Evolutionary conservation across 2,329 filamentous ascomycete genomes (phyloP).

Genomic region (Drechslera avenae): DNA sequence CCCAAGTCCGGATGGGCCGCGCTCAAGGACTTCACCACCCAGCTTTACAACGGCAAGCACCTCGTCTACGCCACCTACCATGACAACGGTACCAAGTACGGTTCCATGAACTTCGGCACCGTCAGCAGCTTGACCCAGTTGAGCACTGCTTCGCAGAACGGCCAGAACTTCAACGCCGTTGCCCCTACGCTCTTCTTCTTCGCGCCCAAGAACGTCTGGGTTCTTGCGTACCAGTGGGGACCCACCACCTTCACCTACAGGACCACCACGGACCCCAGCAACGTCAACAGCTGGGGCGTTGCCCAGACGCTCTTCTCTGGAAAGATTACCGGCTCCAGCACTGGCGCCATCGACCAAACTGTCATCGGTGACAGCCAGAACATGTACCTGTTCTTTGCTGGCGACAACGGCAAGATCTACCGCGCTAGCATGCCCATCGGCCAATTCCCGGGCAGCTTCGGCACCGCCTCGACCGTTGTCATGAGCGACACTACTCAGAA

Average conservation of each 20-base stretch:
- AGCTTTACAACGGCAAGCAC: conserved; percentile 62
- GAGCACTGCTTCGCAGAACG: conserved; percentile 58
- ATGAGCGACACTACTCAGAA: conserved; percentile 61
- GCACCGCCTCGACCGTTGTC: conserved; percentile 56
- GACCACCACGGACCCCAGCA: conserved; percentile 63
- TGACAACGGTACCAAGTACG: conserved; percentile 54
- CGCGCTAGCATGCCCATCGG: conserved; percentile 65
- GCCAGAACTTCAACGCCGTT: conserved; percentile 55
- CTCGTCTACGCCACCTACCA: conserved; percentile 64
- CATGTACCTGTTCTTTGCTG: conserved; percentile 72
- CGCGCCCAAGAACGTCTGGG: conserved; percentile 64
- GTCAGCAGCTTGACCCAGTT: conserved; percentile 62
- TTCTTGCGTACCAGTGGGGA: conserved; percentile 71
- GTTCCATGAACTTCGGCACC: conserved; percentile 64
- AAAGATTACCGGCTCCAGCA: conserved; percentile 57
- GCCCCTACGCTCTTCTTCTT: conserved; percentile 70
- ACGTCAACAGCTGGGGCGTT: conserved; percentile 62
- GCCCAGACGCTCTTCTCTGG: conserved; percentile 63
- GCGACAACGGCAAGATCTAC: conserved; percentile 71
- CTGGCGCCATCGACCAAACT: conserved; percentile 66
- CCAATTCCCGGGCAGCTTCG: conserved; percentile 67
- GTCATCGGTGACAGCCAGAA: conserved; percentile 64
- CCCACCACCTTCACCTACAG: conserved; percentile 63
- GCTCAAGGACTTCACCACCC: conserved; percentile 67
- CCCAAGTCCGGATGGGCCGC: conserved; percentile 61